phyloP scores from a whole-genome alignment of 1,284 basidiomycete species.

The Ganoderma meredithae region DNA sequence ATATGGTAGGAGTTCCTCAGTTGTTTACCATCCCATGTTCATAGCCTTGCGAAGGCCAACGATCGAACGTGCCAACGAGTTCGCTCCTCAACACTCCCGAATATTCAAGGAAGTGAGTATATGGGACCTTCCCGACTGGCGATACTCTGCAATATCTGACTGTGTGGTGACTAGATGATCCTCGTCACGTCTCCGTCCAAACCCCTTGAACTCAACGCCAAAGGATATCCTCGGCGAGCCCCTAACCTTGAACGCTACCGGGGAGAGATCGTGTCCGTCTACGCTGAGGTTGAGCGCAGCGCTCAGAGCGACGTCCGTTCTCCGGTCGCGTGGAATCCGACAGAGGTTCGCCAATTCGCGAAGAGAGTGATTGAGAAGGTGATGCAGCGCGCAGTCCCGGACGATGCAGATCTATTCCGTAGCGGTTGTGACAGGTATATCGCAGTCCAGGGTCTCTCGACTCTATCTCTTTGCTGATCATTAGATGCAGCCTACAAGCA shows the following conservation, averaged over 20 bases:
- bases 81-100: slow-evolving; percentile 48
- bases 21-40: too few relatives aligned
- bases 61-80: slow-evolving; percentile 46
- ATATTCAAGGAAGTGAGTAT: slow-evolving; percentile 44
- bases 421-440: slow-evolving; percentile 48
- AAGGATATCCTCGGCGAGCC: slow-evolving; percentile 41
- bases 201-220: slow-evolving; percentile 44
- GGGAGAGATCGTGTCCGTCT: slow-evolving; percentile 42
- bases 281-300: slow-evolving; percentile 39
- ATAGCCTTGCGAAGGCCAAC: slow-evolving; percentile 39
- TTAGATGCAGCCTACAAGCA: slow-evolving; percentile 39
- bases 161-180: slow-evolving; percentile 39
- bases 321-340: slow-evolving; percentile 37
- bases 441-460: neutral
- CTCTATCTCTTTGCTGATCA: neutral
- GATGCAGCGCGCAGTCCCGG: slow-evolving; percentile 29
- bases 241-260: slow-evolving; percentile 40
- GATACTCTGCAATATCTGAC: neutral
- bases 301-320: slow-evolving; percentile 34
- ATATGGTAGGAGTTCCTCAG: slow-evolving; percentile 40
- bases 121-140: neutral
- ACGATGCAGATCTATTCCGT: slow-evolving; percentile 47
- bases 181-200: slow-evolving; percentile 39
- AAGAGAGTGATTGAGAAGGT: slow-evolving; percentile 37
- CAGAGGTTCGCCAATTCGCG: slow-evolving; percentile 34